phyloP scores from a whole-genome alignment of 2,329 filamentous ascomycete genomes.

The Cladophialophora psammophila region DNA sequence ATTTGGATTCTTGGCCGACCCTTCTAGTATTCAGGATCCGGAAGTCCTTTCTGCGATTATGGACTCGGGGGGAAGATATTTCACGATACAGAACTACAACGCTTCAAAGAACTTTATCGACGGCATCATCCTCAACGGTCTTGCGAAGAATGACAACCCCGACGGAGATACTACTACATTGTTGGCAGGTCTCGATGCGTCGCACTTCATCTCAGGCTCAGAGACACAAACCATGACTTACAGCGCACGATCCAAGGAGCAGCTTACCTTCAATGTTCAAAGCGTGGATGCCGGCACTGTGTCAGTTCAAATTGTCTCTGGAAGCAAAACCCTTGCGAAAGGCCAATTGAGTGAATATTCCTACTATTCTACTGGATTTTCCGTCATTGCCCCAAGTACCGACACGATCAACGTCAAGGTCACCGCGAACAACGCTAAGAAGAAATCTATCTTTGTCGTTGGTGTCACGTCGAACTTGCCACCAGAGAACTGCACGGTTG shows the following conservation, averaged over 20 bases:
- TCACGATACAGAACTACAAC: conserved; percentile 6
- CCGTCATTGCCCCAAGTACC: conserved; percentile 1
- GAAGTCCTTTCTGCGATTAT: background rate
- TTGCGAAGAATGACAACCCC: background rate
- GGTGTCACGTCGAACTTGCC: conserved; percentile 1
- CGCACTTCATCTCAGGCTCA: conserved; percentile 1
- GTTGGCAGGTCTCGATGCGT: background rate
- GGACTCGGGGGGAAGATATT: background rate
- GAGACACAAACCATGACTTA: conserved; percentile 2
- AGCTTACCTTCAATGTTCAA: conserved; percentile 1
- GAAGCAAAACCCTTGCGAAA: background rate
- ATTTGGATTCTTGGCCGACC: background rate
- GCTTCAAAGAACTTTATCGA: background rate
- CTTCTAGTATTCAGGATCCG: background rate
- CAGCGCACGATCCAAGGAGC: background rate
- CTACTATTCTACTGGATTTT: background rate
- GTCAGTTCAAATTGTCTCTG: background rate
- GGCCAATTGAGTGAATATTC: background rate
- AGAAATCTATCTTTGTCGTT: conserved; percentile 4
- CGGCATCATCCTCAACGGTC: conserved; percentile 4
- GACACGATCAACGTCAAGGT: conserved; percentile 1
- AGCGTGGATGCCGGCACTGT: conserved; percentile 1
- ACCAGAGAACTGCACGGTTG: background rate
- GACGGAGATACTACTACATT: conserved; percentile 3
- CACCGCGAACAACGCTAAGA: background rate